Conservation (phyloP, 495 filamentous ascomycete species). For the Venustampulla echinocandica region DNA sequence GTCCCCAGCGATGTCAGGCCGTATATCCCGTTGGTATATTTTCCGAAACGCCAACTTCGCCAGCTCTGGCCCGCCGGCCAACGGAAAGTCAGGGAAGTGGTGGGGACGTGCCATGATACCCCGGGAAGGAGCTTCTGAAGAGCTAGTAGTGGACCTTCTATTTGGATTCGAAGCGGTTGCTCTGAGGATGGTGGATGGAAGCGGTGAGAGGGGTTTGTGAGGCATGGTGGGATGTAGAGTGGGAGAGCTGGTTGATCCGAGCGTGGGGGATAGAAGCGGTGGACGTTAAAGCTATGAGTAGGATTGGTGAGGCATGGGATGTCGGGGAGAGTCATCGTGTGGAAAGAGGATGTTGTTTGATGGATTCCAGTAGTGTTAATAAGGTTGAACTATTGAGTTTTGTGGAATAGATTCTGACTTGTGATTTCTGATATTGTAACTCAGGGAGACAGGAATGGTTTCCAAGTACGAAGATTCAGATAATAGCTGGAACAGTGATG, state of each 20-base stretch:
- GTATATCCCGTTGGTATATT: conserved; percentile 23
- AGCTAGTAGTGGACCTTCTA: conserved; percentile 25
- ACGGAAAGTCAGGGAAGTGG: conserved; percentile 19
- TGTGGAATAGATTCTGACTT: too few relatives aligned
- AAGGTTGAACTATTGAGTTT: too few relatives aligned
- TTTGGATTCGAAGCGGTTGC: conserved; percentile 24
- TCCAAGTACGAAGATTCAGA: too few relatives aligned
- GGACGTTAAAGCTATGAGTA: conserved; percentile 5
- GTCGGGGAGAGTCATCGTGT: conserved; percentile 5
- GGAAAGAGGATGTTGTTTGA: neutral
- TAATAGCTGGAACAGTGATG: too few relatives aligned
- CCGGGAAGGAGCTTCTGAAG: conserved; percentile 25
- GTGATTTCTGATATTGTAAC: too few relatives aligned
- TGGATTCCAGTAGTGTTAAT: too few relatives aligned
- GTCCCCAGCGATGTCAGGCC: conserved; percentile 19
- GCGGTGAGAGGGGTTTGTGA: conserved; percentile 6
- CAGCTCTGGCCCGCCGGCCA: conserved; percentile 24
- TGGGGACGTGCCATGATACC: conserved; percentile 19
- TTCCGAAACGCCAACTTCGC: conserved; percentile 23
- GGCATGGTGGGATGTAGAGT: neutral
- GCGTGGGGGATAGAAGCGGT: conserved; percentile 20
- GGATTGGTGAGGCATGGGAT: conserved; percentile 13
- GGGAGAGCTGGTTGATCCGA: conserved; percentile 14
- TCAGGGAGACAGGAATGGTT: too few relatives aligned
- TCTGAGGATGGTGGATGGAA: conserved; percentile 16